Evolutionary conservation across 495 filamentous ascomycete species (phyloP).

Genomic region (Achaetomiella virescens): DNA sequence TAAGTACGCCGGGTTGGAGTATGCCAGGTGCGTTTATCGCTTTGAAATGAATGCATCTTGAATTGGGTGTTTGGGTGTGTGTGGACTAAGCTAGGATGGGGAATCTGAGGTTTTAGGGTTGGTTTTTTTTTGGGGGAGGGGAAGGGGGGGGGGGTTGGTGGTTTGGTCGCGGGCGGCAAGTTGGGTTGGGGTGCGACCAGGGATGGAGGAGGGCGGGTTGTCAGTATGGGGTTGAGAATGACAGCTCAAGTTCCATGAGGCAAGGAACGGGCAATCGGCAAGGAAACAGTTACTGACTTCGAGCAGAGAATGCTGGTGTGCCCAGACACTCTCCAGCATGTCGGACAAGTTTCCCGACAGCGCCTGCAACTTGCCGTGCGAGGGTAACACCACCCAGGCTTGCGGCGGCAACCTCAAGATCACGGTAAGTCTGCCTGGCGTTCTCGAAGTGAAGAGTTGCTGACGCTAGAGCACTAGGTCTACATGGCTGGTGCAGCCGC

Average conservation of each 20-base stretch:
- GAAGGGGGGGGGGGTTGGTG: background rate
- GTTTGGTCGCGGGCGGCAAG: too few relatives aligned
- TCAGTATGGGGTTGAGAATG: background rate
- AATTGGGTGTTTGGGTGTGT: background rate
- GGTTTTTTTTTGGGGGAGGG: too few relatives aligned
- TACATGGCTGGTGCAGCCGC: constrained; percentile 11
- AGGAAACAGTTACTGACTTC: background rate
- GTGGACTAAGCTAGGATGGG: too few relatives aligned
- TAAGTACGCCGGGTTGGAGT: constrained; percentile 44
- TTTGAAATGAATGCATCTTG: too few relatives aligned
- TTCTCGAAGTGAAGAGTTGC: background rate
- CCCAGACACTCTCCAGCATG: constrained; percentile 29
- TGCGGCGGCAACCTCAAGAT: constrained; percentile 43
- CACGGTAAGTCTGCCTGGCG: constrained; percentile 21
- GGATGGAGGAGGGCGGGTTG: background rate
- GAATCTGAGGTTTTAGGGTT: too few relatives aligned
- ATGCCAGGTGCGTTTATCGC: constrained; percentile 31
- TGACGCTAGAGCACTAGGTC: background rate
- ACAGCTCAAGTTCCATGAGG: background rate
- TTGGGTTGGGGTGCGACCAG: background rate
- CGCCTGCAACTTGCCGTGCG: constrained; percentile 40
- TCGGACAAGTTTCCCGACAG: constrained; percentile 29
- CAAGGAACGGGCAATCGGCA: too few relatives aligned
- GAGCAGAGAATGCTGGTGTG: constrained; percentile 48
- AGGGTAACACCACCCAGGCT: constrained; percentile 34